phyloP scores from a whole-genome alignment of 2,329 filamentous ascomycete genomes.

The Xylaria multiplex region DNA sequence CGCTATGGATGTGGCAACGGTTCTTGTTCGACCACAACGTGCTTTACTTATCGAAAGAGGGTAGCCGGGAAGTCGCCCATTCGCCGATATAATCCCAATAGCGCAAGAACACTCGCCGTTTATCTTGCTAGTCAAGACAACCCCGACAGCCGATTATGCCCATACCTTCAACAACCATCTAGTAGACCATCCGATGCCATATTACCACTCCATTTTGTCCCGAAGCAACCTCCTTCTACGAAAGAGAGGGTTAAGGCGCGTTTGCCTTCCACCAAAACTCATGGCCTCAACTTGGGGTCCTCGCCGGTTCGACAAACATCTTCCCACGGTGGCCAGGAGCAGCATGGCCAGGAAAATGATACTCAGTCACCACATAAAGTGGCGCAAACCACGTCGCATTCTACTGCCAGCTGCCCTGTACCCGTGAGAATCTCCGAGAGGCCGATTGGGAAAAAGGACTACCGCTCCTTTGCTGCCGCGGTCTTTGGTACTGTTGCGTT shows the following conservation, averaged over 20 bases:
- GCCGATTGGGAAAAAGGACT: slow-evolving; percentile 63
- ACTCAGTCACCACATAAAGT: slow-evolving; percentile 2
- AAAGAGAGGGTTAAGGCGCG: slow-evolving; percentile 37
- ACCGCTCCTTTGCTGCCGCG: slow-evolving; percentile 70
- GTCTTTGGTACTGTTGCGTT: slow-evolving; percentile 73
- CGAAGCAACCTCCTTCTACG: slow-evolving; percentile 45
- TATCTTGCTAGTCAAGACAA: slow-evolving; percentile 84
- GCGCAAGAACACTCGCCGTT: slow-evolving; percentile 81
- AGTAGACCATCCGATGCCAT: slow-evolving; percentile 58
- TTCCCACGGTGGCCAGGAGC: slow-evolving; percentile 7
- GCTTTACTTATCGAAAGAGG: slow-evolving; percentile 80
- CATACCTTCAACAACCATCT: slow-evolving; percentile 56
- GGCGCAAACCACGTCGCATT: slow-evolving; percentile 18
- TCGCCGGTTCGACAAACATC: slow-evolving; percentile 14
- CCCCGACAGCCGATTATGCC: slow-evolving; percentile 75
- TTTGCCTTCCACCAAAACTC: slow-evolving; percentile 27
- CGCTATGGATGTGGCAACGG: slow-evolving; percentile 78
- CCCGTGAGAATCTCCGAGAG: slow-evolving; percentile 58
- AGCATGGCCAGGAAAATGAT: slow-evolving; percentile 6
- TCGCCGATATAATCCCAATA: slow-evolving; percentile 81
- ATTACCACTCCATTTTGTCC: slow-evolving; percentile 59
- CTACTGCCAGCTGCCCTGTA: slow-evolving; percentile 6
- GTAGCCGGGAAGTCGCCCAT: slow-evolving; percentile 73
- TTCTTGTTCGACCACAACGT: slow-evolving; percentile 78
- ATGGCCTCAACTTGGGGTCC: slow-evolving; percentile 7